Percentiles rank a stretch among this genome's conserved stretches.
Conservation (phyloP, 148 eudicot genomes). For the Vaccinium vitisidaea region DNA sequence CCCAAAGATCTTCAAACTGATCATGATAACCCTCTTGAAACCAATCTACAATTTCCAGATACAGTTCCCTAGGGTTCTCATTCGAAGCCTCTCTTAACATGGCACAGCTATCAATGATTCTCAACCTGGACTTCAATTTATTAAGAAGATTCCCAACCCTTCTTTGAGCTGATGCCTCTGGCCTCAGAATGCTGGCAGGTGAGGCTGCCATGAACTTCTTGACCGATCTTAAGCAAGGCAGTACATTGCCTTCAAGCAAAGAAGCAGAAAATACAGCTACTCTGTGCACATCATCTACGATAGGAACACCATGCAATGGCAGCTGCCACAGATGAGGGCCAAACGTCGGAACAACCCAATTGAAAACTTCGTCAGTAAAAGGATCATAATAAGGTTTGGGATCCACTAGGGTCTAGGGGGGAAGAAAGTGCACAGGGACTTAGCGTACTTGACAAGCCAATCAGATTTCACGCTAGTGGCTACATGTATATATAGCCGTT, state of each 20-base stretch:
- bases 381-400: slow-evolving; percentile 67
- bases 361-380: slow-evolving; percentile 49
- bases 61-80: slow-evolving; percentile 46
- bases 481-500: slow-evolving; percentile 70
- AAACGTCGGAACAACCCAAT: slow-evolving; percentile 60
- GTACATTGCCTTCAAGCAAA: slow-evolving; percentile 76
- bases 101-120: slow-evolving; percentile 55
- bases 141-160: slow-evolving; percentile 70
- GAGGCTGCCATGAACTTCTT: slow-evolving; percentile 49
- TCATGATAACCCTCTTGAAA: slow-evolving; percentile 48
- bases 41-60: slow-evolving; percentile 65
- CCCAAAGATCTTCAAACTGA: slow-evolving; percentile 60
- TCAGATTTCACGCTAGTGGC: slow-evolving; percentile 67
- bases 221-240: slow-evolving; percentile 67
- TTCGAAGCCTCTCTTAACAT: slow-evolving; percentile 49
- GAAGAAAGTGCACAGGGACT: slow-evolving; percentile 56
- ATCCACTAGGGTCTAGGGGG: slow-evolving; percentile 42
- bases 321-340: slow-evolving; percentile 71
- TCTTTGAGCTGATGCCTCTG: slow-evolving; percentile 59
- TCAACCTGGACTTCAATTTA: slow-evolving; percentile 44
- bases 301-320: slow-evolving; percentile 50
- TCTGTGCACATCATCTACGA: slow-evolving; percentile 45
- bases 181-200: slow-evolving; percentile 64
- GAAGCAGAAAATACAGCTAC: slow-evolving; percentile 62
- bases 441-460: slow-evolving; percentile 78